phyloP scores from a whole-genome alignment of 768 basidiomycete species.

The Calocera viscosa region DNA sequence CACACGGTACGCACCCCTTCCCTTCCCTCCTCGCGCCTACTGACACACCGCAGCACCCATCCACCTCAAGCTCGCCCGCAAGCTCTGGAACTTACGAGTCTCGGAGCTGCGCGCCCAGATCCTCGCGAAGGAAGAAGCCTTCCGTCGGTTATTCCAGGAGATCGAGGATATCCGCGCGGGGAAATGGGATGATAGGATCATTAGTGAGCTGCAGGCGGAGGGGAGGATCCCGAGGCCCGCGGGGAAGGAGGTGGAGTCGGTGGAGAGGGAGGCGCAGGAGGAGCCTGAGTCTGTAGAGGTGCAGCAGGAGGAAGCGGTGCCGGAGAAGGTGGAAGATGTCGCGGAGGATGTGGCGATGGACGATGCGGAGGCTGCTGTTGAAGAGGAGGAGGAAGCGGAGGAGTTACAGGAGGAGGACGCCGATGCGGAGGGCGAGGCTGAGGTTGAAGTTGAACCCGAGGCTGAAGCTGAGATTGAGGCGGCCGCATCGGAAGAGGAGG shows the following conservation, averaged over 20 bases:
- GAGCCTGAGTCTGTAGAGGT: not conserved
- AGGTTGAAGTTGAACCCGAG: slow-evolving; percentile 1
- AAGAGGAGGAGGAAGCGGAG: slow-evolving; percentile 9
- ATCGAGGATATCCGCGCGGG: slow-evolving; percentile 66
- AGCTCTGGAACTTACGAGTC: slow-evolving; percentile 55
- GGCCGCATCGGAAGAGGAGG: slow-evolving; percentile 12
- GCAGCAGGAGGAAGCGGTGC: not conserved
- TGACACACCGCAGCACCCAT: slow-evolving; percentile 38
- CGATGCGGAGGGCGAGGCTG: slow-evolving; percentile 4
- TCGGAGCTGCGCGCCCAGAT: slow-evolving; percentile 63
- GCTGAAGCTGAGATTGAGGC: slow-evolving; percentile 9
- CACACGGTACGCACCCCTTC: not conserved
- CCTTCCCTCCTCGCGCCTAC: not conserved
- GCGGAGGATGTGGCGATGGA: slow-evolving; percentile 6
- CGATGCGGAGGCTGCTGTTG: slow-evolving; percentile 9
- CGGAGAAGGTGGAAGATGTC: not conserved
- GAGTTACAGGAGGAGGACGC: slow-evolving; percentile 4
- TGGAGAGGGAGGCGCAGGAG: not conserved
- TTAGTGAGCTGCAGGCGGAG: slow-evolving; percentile 22
- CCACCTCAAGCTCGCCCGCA: slow-evolving; percentile 62
- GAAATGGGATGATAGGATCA: slow-evolving; percentile 45
- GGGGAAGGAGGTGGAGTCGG: not conserved
- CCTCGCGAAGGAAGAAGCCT: slow-evolving; percentile 56
- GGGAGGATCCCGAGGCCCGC: not conserved
- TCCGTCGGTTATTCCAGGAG: slow-evolving; percentile 59